Base-by-base conservation (phyloP, 192 early-diverging fungal species). In the Mortierella hygrophila region DNA sequence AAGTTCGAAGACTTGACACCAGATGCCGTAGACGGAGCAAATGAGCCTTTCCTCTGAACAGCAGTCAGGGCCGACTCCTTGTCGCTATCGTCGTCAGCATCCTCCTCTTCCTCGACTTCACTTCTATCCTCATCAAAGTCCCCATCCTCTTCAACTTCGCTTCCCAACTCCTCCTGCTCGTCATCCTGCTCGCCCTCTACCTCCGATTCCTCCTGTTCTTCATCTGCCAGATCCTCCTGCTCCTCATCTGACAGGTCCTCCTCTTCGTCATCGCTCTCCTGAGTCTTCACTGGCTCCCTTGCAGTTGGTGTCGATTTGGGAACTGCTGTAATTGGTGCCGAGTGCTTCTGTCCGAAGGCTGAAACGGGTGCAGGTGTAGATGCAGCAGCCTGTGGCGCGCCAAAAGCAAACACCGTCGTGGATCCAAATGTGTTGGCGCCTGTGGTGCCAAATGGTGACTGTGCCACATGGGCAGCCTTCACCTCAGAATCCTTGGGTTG, bases 11-110 rank as follows among this genome's bases (percentile, higher is more conserved):
- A 9, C 42, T 76, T 75, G 15, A 18, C 57, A 37, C 6, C 35
- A 44, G 70, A 46, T 3, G 15, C 44, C 32, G 23, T 13, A 15
- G 41, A 41, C 2, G 70, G 29, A 29, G 44, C 41, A 16, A 21
- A 72, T 4, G 70, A 41, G 1, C 71, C 32, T 3, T 57, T 15
- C 13, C 74, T 10, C 44, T 80, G 74, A 26, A 86, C 71, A 0
- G 84, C 79, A 7, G 84, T 86, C 79, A 86, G 60, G 0, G 84
- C 84, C 1, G 84, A 86, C 35, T 86, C 84, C 32, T 86, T 86
- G 65, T 86, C 84, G 37, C 84, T 86, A 40, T 86, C 84, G 2
- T 79, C 77, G 21, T 20, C 76, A 8, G 29, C 55, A 54, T 79
- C 77, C 18, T 75, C n/a, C 16, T 71, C 75, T 44, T 68, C 60